phyloP scores from a whole-genome alignment of 177 flowering plant genomes.

The Tripterygium wilfordii region DNA sequence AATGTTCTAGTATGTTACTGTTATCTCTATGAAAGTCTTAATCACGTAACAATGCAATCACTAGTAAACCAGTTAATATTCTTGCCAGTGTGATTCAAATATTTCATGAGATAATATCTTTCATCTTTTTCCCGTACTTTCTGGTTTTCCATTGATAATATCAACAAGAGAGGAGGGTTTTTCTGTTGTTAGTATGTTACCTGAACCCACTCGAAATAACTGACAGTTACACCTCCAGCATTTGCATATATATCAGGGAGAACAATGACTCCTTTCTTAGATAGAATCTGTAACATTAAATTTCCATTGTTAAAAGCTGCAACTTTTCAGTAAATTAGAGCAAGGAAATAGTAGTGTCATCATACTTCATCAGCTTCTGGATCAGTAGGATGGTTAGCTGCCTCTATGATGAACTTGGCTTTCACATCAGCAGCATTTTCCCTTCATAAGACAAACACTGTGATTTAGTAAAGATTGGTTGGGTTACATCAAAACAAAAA shows the following conservation, averaged over 20 bases:
- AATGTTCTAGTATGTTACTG: background rate
- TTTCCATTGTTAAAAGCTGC: background rate
- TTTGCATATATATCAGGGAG: constrained; percentile 95
- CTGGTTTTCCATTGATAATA: background rate
- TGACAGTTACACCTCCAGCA: constrained; percentile 91
- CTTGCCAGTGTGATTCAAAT: too few relatives aligned
- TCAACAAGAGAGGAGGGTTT: background rate
- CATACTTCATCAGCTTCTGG: constrained; percentile 88
- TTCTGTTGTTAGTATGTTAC: constrained; percentile 16
- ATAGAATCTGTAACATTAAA: constrained; percentile 58
- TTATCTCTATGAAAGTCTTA: background rate
- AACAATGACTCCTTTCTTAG: constrained; percentile 71
- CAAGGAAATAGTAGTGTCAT: background rate
- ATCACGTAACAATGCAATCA: too few relatives aligned
- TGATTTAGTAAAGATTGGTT: background rate
- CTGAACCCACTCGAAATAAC: constrained; percentile 97
- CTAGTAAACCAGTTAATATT: too few relatives aligned
- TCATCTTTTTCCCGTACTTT: too few relatives aligned
- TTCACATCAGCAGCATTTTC: constrained; percentile 73
- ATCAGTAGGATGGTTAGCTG: constrained; percentile 85
- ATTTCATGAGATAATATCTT: too few relatives aligned
- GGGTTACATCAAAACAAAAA: background rate
- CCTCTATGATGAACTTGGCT: constrained; percentile 76
- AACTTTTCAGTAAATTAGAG: background rate
- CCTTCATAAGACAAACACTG: constrained; percentile 25